These are phyloP conservation scores for Nakaseomyces sp. DNA, from an alignment of 1,139 yeast genomes.

Conservation along the genomic window DNA sequence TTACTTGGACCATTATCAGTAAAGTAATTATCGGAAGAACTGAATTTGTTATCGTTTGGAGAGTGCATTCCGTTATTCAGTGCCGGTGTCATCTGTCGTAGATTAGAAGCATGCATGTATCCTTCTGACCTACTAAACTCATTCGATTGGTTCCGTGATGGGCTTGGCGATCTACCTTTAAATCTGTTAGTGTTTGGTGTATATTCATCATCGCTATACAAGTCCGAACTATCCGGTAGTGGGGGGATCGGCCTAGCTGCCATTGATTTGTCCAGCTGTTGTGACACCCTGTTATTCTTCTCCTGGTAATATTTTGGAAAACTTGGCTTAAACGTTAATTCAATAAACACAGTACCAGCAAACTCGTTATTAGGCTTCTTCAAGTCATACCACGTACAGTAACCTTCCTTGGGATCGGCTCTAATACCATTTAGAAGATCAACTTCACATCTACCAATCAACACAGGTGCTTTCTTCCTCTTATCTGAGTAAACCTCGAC, in stretches of 20 bases:
- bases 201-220: slow-evolving; percentile 4
- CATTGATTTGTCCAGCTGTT: slow-evolving; percentile 23
- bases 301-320: slow-evolving; percentile 32
- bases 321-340: slow-evolving; percentile 82
- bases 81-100: slow-evolving; percentile 23
- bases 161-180: neutral
- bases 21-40: neutral
- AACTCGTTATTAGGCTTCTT: slow-evolving; percentile 52
- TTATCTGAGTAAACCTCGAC: slow-evolving; percentile 73
- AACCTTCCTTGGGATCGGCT: slow-evolving; percentile 61
- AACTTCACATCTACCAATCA: slow-evolving; percentile 74
- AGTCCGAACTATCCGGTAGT: slow-evolving; percentile 26
- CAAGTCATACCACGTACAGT: slow-evolving; percentile 78
- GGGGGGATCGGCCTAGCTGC: slow-evolving; percentile 34
- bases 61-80: neutral
- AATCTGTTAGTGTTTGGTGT: slow-evolving; percentile 1
- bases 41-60: neutral
- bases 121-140: slow-evolving; percentile 7
- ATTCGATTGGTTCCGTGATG: neutral
- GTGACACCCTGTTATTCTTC: slow-evolving; percentile 12
- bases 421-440: slow-evolving; percentile 67
- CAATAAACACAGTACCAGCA: slow-evolving; percentile 84
- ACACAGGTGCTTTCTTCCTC: slow-evolving; percentile 74
- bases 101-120: slow-evolving; percentile 27
- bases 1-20: slow-evolving; percentile 9